Evolutionary conservation across 148 eudicot genomes (phyloP).

Genomic region (Diospyros kaki): DNA sequence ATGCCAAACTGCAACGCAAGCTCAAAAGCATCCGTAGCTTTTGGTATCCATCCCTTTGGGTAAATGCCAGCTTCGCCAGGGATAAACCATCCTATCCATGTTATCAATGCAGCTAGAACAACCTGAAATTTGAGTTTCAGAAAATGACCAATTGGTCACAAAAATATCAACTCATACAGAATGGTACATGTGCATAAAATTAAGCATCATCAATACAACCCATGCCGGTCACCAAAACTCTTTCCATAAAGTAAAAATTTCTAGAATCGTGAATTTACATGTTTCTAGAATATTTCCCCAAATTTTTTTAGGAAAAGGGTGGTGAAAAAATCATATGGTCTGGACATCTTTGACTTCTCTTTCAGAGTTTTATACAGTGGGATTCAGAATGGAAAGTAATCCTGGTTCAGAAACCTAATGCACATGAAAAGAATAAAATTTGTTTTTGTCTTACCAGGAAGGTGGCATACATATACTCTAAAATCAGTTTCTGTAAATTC

Average conservation of each 20-base stretch:
- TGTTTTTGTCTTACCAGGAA: neutral
- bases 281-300: neutral
- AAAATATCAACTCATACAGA: neutral
- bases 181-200: neutral
- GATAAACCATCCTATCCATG: conserved; percentile 85
- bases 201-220: neutral
- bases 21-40: conserved; percentile 90
- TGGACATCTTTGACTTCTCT: neutral
- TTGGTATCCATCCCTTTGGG: conserved; percentile 78
- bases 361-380: neutral
- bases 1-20: conserved; percentile 96
- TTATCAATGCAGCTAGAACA: conserved; percentile 65
- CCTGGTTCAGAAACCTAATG: neutral
- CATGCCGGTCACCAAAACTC: neutral
- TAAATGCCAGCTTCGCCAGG: conserved; percentile 70
- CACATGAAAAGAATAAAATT: neutral
- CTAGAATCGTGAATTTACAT: neutral
- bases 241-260: neutral
- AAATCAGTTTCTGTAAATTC: neutral
- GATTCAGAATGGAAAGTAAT: neutral
- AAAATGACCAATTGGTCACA: neutral
- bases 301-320: neutral
- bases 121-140: conserved; percentile 40
- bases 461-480: neutral
- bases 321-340: neutral